Percentiles rank a stretch among this genome's conserved stretches.
phyloP scores from a whole-genome alignment of 179 eudicot genomes.

The Sideroxylon spinosum region DNA sequence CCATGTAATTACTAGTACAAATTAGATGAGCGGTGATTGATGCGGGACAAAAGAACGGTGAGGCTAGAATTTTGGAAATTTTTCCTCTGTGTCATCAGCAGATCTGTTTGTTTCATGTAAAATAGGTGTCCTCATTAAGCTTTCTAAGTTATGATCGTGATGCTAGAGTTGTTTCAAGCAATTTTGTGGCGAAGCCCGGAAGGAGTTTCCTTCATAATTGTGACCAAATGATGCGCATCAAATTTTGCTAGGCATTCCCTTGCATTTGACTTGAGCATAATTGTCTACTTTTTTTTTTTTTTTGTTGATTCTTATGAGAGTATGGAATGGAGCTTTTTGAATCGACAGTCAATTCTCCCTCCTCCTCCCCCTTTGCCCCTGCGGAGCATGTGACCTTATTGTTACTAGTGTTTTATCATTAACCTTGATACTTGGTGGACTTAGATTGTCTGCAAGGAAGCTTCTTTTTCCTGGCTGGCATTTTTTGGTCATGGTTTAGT shows the following conservation, averaged over 20 bases:
- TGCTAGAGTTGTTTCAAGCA: background rate
- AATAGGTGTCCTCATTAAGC: background rate
- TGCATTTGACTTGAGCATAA: background rate
- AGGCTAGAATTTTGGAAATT: too few relatives aligned
- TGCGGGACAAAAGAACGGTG: too few relatives aligned
- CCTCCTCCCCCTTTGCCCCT: background rate
- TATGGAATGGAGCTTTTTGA: background rate
- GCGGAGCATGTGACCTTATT: background rate
- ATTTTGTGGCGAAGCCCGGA: background rate
- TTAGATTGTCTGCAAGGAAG: background rate
- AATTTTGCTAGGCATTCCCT: background rate
- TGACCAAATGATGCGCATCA: background rate
- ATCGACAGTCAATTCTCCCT: background rate
- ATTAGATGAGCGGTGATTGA: too few relatives aligned
- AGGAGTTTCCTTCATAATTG: background rate
- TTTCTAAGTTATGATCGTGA: background rate
- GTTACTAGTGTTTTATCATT: background rate
- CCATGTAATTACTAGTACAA: too few relatives aligned
- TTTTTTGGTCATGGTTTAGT: background rate
- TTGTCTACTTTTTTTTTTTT: background rate
- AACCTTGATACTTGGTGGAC: background rate
- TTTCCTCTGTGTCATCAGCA: background rate
- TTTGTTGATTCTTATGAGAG: too few relatives aligned
- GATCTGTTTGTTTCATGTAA: background rate
- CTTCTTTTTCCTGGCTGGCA: conserved; percentile 13